Base-by-base conservation (phyloP, 768 basidiomycete species). In the Serendipita sp. region DNA sequence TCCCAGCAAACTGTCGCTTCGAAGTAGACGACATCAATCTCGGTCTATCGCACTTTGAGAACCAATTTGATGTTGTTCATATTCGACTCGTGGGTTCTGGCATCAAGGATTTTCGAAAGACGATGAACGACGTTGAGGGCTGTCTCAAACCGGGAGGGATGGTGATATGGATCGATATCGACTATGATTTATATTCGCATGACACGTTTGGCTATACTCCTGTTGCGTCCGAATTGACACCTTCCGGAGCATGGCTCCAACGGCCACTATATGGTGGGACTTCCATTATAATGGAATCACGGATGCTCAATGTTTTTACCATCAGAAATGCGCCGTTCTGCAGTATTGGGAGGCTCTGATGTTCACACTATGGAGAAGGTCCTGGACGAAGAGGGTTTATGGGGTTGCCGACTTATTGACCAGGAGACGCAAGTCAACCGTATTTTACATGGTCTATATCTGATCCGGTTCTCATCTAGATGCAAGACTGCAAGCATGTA, bases 51-150 rank as follows among this genome's bases (percentile, higher is more conserved):
- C 56, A 60, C 32, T 36, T 32, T 28, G 56, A 60, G 8, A 36
- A 36, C 23, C 56, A 60, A n/a, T 60, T 60, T 35, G 56, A 60
- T 36, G 10, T 60, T 28, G 34, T 60, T 60, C n/a, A 60, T 60
- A 35, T 35, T 8, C 18, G 56, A 35, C 34, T 60, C 23, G 34
- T 60, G 3, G 56, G 56, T 32, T 60, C 34, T 35, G 56, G 56
- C 7, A n/a, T 60, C 23, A 23, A 60, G 28, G 35, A 60, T n/a
- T 32, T 60, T 60, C 56, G 56, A 3, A 4, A 60, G n/a, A n/a
- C 35, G 35, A 60, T 60, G 56, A 28, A 8, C 56, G 56, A 60
- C n/a, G 28, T 36, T 2, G 56, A 23, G 23, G 35, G 35, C 8
- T 60, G 56, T 36, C n/a, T 60, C 5, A 60, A 60, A 35, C 56